Conservation (phyloP, 345 rosid genomes). For the Camelina laxa region DNA sequence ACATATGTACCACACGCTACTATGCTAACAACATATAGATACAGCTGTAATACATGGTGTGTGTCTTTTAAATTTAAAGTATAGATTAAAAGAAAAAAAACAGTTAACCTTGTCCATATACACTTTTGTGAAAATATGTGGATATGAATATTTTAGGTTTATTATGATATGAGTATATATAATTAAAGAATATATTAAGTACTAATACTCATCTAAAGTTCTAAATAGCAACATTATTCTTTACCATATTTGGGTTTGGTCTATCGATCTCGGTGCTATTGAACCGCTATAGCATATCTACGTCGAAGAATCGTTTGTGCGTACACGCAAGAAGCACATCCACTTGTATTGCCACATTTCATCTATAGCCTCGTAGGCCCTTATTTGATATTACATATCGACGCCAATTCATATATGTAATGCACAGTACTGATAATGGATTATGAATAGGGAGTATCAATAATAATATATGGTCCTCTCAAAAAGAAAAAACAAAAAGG, state of each 20-base stretch:
- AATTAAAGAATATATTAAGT: neutral
- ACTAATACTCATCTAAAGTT: neutral
- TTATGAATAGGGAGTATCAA: slow-evolving; percentile 15
- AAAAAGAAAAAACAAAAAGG: neutral
- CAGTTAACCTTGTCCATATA: neutral
- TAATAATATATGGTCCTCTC: slow-evolving; percentile 22
- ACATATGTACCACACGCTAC: slow-evolving; percentile 30
- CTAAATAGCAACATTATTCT: slow-evolving; percentile 12
- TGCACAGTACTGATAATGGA: neutral
- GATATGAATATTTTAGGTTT: neutral
- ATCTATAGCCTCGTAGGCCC: slow-evolving; percentile 32
- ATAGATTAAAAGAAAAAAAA: neutral
- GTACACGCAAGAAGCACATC: slow-evolving; percentile 45
- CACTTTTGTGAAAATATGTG: neutral
- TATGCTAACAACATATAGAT: slow-evolving; percentile 6
- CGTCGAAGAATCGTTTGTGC: slow-evolving; percentile 42
- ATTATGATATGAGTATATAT: neutral
- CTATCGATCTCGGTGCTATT: slow-evolving; percentile 21
- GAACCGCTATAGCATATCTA: slow-evolving; percentile 24
- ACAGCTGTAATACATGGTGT: slow-evolving; percentile 12
- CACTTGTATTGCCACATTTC: slow-evolving; percentile 30
- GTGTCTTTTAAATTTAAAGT: neutral
- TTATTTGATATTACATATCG: slow-evolving; percentile 16
- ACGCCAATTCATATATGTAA: neutral
- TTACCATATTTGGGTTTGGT: slow-evolving; percentile 35